Evolutionary conservation across 306 rosid genomes (phyloP).

Genomic region (Cicer arietinum): DNA sequence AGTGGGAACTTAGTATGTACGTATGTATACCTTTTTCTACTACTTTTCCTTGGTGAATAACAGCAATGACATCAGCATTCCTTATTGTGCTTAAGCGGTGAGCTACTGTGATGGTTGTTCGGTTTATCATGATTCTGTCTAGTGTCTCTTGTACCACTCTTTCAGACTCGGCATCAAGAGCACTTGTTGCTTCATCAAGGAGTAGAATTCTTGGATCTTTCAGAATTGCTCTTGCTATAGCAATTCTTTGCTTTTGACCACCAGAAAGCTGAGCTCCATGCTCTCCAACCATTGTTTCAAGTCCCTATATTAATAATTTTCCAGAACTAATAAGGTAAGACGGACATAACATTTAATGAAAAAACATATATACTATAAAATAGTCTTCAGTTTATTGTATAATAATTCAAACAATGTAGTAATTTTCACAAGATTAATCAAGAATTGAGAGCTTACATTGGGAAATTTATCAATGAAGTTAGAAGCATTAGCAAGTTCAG

Average conservation of each 20-base stretch:
- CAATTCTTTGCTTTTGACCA: conserved; percentile 67
- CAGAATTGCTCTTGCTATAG: conserved; percentile 73
- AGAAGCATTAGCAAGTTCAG: conserved; percentile 80
- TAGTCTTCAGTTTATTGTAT: neutral
- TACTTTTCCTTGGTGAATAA: conserved; percentile 64
- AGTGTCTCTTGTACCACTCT: conserved; percentile 67
- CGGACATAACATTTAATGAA: neutral
- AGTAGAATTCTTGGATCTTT: conserved; percentile 70
- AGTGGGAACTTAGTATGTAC: neutral
- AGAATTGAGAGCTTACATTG: conserved; percentile 49
- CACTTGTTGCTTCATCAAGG: conserved; percentile 73
- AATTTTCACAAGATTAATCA: conserved; percentile 1
- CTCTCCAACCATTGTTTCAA: conserved; percentile 80
- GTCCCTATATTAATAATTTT: conserved; percentile 39
- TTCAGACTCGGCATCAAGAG: conserved; percentile 69
- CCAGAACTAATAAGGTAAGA: neutral
- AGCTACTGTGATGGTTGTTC: conserved; percentile 68
- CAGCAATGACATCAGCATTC: conserved; percentile 61
- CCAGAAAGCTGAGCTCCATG: conserved; percentile 83
- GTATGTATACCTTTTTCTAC: conserved; percentile 59
- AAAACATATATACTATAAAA: neutral
- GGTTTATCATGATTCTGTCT: conserved; percentile 60
- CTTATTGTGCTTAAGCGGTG: conserved; percentile 71
- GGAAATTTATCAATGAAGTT: conserved; percentile 78
- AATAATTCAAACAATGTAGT: neutral